These are phyloP conservation scores for Fimicolochytrium jonesii DNA, from an alignment of 192 early-diverging fungal genomes.

Conservation along the genomic window DNA sequence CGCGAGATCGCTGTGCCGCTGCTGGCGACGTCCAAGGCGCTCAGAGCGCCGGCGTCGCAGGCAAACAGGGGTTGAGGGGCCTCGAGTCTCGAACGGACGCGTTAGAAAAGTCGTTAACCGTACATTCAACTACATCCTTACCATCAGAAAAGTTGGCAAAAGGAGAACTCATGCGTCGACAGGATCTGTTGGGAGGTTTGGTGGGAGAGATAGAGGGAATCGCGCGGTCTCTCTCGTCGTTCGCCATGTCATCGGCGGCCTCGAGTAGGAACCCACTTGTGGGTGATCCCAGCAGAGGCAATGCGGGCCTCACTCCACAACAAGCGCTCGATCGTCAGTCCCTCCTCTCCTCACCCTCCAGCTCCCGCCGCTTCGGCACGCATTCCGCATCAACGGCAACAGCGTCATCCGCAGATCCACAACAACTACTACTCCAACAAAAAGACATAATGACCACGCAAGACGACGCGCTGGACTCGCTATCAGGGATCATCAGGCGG, in stretches of 20 bases:
- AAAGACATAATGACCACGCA: slow-evolving; percentile 74
- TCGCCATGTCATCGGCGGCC: slow-evolving; percentile 53
- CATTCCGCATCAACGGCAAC: slow-evolving; percentile 68
- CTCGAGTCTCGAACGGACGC: slow-evolving; percentile 43
- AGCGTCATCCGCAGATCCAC: slow-evolving; percentile 73
- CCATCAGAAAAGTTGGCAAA: too few relatives aligned
- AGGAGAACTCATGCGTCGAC: slow-evolving; percentile 38
- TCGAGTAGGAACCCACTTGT: slow-evolving; percentile 16
- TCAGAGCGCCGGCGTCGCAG: slow-evolving; percentile 75
- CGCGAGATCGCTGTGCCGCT: slow-evolving; percentile 67
- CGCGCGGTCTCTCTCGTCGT: slow-evolving; percentile 41
- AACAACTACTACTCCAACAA: slow-evolving; percentile 73
- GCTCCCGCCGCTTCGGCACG: slow-evolving; percentile 56
- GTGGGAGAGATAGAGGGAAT: background rate
- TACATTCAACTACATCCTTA: too few relatives aligned
- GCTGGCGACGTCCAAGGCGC: slow-evolving; percentile 71
- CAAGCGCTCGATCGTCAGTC: background rate
- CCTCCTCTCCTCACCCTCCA: background rate
- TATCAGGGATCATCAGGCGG: slow-evolving; percentile 69
- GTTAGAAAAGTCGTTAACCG: slow-evolving; percentile 55
- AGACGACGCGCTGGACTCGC: slow-evolving; percentile 70
- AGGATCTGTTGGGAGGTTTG: background rate
- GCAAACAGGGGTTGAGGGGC: slow-evolving; percentile 60
- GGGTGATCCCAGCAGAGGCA: background rate
- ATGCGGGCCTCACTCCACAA: background rate